Evolutionary conservation across 148 eudicot genomes (phyloP), one percentile per base, ranked within the genome.

Genomic region (Gaultheria prostrata): DNA sequence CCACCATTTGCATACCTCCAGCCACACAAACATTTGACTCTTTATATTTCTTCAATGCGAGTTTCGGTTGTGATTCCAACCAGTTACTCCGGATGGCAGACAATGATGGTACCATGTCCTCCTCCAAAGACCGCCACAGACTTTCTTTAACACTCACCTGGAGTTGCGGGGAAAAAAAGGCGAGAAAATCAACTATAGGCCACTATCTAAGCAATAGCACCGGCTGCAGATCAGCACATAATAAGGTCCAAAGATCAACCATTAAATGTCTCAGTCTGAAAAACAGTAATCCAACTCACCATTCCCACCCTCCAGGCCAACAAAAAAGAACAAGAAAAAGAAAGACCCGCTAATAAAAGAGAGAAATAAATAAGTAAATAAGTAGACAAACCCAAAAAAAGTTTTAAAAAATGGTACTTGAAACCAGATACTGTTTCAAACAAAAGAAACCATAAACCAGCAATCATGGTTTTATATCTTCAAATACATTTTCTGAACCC

Each of bases 111-210:
- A 92, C 78, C 88, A 97, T 89, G 65, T 95, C 96, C 87, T 92
- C 99, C 87, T 97, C 99, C 87, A 97, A 85, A 82, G 97, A 86
- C 83, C 54, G 89, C 99, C 99, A 97, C 48, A 90, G 39, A 85
- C 90, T 92, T 85, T 97, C 99, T 86, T 76, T 89, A 48, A 92
- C 91, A 73, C 86, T 86, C 82, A 86, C 91, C 99, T 97, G 88
- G 24, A 81, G 70, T 79, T 85, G 57, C 48, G 35, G 79, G 59
- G n/a, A 48, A 76, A 51, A 63, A 51, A 45, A 1, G 26, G 51
- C 28, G 15, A 24, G 59, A 82, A 50, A 49, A 24, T 24, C 65
- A 50, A 70, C 6, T 33, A 50, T 7, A 70, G 30, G 30, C 20
- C 17, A 50, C 26, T 14, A 67, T 50, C 12, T n/a, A 46, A 61